Conservation (phyloP, 1,284 basidiomycete species). For the Boletus albobrunnescens region DNA sequence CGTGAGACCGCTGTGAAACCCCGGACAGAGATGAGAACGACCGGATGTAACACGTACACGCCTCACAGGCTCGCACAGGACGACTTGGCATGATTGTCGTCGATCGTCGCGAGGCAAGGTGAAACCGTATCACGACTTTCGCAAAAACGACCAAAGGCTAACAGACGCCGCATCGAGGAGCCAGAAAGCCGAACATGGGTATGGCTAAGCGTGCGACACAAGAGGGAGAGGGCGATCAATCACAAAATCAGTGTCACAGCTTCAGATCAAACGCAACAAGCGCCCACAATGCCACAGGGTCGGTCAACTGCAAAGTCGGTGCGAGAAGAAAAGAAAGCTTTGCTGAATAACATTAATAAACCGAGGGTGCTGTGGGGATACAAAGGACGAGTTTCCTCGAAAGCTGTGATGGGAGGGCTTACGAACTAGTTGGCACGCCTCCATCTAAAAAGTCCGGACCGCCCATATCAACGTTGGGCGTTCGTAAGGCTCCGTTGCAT, state of each 20-base stretch:
- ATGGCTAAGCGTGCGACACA: background rate
- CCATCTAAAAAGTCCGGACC: background rate
- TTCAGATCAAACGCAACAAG: background rate
- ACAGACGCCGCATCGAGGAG: background rate
- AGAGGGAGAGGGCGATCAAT: conserved; percentile 2
- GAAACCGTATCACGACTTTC: background rate
- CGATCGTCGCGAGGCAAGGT: conserved; percentile 2
- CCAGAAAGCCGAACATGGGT: too few species aligned
- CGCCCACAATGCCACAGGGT: background rate
- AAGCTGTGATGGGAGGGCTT: conserved; percentile 10
- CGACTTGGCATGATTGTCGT: background rate
- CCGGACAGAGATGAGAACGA: too few species aligned
- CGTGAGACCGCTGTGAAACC: conserved; percentile 1
- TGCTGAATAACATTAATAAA: background rate
- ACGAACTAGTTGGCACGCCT: background rate
- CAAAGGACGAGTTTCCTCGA: conserved; percentile 12
- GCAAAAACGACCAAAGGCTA: background rate
- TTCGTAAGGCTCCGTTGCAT: conserved; percentile 6
- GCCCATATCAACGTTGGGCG: conserved; percentile 8
- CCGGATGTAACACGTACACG: too few species aligned
- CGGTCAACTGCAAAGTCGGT: background rate
- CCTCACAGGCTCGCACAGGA: background rate
- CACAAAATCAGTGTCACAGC: conserved; percentile 8
- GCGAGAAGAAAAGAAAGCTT: too few species aligned
- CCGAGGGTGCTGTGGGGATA: conserved; percentile 8